phyloP scores from a whole-genome alignment of 2,329 filamentous ascomycete genomes.

The Trichophyton schoenleinii region DNA sequence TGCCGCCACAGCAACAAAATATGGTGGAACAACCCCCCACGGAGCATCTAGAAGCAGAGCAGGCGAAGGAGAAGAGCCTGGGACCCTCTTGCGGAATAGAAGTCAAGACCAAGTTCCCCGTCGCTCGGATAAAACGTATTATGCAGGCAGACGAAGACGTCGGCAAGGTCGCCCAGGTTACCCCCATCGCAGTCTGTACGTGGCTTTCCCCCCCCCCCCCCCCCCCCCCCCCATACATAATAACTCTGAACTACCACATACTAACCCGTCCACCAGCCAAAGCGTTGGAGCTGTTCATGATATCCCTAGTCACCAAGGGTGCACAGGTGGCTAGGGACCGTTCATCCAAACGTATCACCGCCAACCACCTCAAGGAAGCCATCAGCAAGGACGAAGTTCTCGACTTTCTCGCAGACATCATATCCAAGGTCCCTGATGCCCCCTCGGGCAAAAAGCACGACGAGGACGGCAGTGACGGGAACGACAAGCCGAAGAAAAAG shows the following conservation, averaged over 20 bases:
- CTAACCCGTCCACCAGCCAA: conserved; percentile 46
- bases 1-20: neutral
- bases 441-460: conserved; percentile 30
- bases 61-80: neutral
- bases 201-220: conserved; percentile 8
- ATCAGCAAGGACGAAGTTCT: conserved; percentile 81
- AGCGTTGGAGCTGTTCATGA: conserved; percentile 95
- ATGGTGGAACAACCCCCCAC: neutral
- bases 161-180: conserved; percentile 95
- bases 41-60: conserved; percentile 15
- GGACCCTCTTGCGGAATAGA: conserved; percentile 46
- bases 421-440: conserved; percentile 64
- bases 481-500: conserved; percentile 36
- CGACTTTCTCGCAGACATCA: conserved; percentile 87
- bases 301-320: conserved; percentile 77
- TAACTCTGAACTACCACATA: neutral
- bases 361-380: conserved; percentile 81
- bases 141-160: conserved; percentile 99
- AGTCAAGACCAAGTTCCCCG: conserved; percentile 91
- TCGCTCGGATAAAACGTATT: conserved; percentile 93
- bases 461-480: conserved; percentile 37
- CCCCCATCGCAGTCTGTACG: conserved; percentile 77
- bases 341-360: conserved; percentile 79
- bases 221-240: neutral
- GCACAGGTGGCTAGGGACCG: conserved; percentile 71